phyloP scores from a whole-genome alignment of 257 asterid species.

The Nicotiana paniculata region DNA sequence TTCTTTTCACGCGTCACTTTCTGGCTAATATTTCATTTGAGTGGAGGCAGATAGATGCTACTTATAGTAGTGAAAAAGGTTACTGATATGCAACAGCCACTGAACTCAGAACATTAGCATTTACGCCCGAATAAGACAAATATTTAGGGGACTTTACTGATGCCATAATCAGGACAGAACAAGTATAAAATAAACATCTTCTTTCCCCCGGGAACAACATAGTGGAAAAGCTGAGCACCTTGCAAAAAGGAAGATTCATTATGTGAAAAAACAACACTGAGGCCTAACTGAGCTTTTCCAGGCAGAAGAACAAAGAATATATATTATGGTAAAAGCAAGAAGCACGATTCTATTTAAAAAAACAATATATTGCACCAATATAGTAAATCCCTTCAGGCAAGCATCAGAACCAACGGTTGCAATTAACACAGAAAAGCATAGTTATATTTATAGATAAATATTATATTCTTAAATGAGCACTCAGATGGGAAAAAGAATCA shows the following conservation, averaged over 20 bases:
- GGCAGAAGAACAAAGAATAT: background rate
- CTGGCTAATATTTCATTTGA: background rate
- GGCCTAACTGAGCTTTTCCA: constrained; percentile 2
- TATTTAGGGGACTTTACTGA: background rate
- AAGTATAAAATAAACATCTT: constrained; percentile 9
- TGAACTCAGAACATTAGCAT: background rate
- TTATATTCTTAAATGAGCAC: constrained; percentile 47
- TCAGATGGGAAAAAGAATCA: constrained; percentile 14
- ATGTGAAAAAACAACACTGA: constrained; percentile 47
- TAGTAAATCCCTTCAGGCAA: constrained; percentile 18
- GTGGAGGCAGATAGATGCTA: constrained; percentile 1
- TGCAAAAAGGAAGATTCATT: constrained; percentile 36
- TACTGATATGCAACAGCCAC: background rate
- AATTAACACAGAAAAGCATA: constrained; percentile 27
- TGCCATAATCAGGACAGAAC: constrained; percentile 15
- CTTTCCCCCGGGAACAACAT: constrained; percentile 18
- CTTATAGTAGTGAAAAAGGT: background rate
- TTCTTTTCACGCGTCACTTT: background rate
- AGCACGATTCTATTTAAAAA: constrained; percentile 25
- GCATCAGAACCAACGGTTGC: constrained; percentile 65
- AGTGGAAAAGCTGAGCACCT: constrained; percentile 26
- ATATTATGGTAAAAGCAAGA: constrained; percentile 3
- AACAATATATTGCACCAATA: background rate
- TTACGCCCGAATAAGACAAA: background rate
- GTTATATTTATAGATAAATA: constrained; percentile 21